phyloP scores from a whole-genome alignment of 1,139 yeast genomes.

The Casaregolazyma lundiana region DNA sequence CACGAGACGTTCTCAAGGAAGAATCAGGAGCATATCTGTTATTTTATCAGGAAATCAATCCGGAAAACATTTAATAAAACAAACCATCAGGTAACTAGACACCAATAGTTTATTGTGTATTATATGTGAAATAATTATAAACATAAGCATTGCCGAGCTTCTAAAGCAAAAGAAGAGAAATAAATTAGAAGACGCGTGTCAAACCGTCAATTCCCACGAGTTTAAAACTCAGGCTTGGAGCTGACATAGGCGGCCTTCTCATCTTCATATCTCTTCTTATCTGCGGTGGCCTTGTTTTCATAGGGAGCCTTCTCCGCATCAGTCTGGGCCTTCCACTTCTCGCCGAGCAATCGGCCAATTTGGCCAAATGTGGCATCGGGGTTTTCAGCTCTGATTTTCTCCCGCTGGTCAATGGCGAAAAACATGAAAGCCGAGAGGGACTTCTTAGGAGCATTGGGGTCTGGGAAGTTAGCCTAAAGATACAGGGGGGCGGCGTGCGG shows the following conservation, averaged over 20 bases:
- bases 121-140: not conserved
- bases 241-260: slow-evolving; percentile 79
- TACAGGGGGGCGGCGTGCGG: not conserved
- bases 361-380: slow-evolving; percentile 86
- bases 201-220: slow-evolving; percentile 1
- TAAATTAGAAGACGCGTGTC: slow-evolving; percentile 9
- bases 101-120: slow-evolving; percentile 3
- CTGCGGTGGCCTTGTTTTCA: slow-evolving; percentile 89
- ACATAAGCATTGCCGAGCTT: not conserved
- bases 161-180: slow-evolving; percentile 3
- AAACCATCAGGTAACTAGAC: slow-evolving; percentile 7
- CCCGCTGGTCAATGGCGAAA: slow-evolving; percentile 97
- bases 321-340: slow-evolving; percentile 87
- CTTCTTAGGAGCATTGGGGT: slow-evolving; percentile 99
- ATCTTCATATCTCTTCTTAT: slow-evolving; percentile 94
- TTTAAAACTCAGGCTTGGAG: slow-evolving; percentile 23
- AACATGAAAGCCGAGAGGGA: slow-evolving; percentile 97
- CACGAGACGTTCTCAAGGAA: slow-evolving; percentile 59
- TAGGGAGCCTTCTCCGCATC: slow-evolving; percentile 82
- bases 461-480: slow-evolving; percentile 34
- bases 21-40: slow-evolving; percentile 75
- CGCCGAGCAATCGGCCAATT: slow-evolving; percentile 62
- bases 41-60: slow-evolving; percentile 42
- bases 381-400: slow-evolving; percentile 87
- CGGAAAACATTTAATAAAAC: slow-evolving; percentile 1